Conservation (phyloP, 345 rosid species). For the Linum usitatissimum region DNA sequence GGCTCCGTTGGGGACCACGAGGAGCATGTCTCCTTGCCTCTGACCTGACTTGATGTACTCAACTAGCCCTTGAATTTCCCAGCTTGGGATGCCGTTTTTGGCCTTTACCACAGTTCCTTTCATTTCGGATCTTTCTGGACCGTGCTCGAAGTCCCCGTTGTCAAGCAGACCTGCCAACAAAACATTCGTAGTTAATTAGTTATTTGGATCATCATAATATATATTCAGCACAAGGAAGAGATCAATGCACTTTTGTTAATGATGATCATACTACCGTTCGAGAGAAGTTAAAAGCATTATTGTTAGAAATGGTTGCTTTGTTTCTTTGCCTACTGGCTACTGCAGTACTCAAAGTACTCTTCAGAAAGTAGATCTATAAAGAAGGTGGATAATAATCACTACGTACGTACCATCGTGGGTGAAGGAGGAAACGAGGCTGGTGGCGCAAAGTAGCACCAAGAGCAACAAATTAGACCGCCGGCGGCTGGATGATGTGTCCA, state of each 20-base stretch:
- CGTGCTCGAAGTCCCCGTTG: conserved; percentile 2
- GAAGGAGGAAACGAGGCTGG: neutral
- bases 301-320: no score
- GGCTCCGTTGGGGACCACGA: conserved; percentile 1
- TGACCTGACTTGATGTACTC: conserved; percentile 3
- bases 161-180: neutral
- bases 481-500: neutral
- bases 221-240: no score
- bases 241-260: no score
- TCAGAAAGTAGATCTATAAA: no score
- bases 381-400: neutral
- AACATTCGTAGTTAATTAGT: no score
- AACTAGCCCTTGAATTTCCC: neutral
- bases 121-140: neutral
- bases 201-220: no score
- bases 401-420: neutral
- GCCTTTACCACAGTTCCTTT: neutral
- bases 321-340: no score
- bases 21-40: conserved; percentile 3
- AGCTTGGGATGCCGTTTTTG: conserved; percentile 1
- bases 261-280: neutral
- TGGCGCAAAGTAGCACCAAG: neutral
- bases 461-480: neutral
- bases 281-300: no score
- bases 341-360: neutral